These are phyloP conservation scores for Clitopilus hobsonii DNA, from an alignment of 768 basidiomycete genomes.

Conservation along the genomic window DNA sequence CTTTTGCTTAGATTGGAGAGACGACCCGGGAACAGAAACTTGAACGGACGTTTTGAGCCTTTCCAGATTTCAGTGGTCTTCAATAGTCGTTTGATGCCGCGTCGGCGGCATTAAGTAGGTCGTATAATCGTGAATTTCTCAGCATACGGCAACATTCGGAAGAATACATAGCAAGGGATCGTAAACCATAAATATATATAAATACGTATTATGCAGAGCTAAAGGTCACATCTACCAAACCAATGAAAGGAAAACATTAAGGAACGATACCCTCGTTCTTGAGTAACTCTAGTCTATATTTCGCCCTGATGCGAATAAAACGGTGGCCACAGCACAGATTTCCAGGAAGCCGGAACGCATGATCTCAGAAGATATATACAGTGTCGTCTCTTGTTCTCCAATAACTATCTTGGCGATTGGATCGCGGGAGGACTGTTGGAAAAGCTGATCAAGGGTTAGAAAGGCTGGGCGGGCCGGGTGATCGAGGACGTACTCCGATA, in stretches of 20 bases:
- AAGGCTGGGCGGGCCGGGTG: neutral
- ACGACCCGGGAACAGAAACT: no score
- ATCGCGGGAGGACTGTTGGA: neutral
- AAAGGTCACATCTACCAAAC: no score
- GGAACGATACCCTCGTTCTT: neutral
- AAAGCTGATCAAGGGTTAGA: neutral
- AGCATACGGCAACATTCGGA: no score
- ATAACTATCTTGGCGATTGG: neutral
- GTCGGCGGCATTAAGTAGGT: no score
- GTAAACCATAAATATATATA: no score
- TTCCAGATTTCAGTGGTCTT: no score
- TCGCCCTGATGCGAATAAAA: neutral
- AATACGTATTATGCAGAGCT: no score
- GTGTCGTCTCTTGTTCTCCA: neutral
- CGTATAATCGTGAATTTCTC: no score
- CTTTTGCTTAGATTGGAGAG: no score
- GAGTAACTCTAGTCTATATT: neutral
- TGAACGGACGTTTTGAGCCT: no score
- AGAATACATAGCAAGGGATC: no score
- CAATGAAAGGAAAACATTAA: neutral
- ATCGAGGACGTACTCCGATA: conserved; percentile 13
- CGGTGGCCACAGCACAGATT: neutral
- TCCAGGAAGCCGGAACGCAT: neutral
- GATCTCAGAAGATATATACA: neutral
- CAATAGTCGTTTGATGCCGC: no score